Evolutionary conservation across 148 eudicot genomes (phyloP), one percentile per base, ranked within the genome.

Genomic region (Camellia lanceoleosa): DNA sequence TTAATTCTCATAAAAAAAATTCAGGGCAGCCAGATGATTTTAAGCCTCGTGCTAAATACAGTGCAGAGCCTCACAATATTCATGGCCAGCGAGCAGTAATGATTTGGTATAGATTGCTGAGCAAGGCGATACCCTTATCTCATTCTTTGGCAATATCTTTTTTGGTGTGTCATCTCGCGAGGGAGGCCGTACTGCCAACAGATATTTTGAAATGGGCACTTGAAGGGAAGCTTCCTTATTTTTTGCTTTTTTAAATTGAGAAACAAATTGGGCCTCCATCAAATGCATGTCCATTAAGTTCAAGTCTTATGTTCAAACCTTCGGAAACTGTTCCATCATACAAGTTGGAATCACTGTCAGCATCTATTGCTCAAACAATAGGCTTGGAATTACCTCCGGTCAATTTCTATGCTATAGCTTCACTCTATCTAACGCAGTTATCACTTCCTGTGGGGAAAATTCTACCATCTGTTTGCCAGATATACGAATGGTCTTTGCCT

Each of bases 401-500:
- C 49, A 93, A 93, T 87, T 93, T 92, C 68, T 81, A 83, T 83
- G 83, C 87, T 16, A 91, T 96, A 83, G 93, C 97, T 82, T 84
- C 87, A 0, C 90, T 95, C 18, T 93, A 84, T 83, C 77, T 92
- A 67, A 82, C 62, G 23, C 87, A 87, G 64, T 85, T 93, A 71
- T 85, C 87, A 15, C 92, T 95, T 83, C 90, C 97, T 18, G 84
- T 84, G 46, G 86, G 70, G 38, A 88, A 87, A 81, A 86, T 95
- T 80, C 89, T 92, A 79, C 92, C 94, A 64, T 86, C 82, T 60
- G 92, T 94, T n/a, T 89, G 88, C 78, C 86, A 81, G 68, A 79
- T 93, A 75, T 87, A 83, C 60, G 97, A 91, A 77, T 96, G 99
- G 99, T 92, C 92, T 11, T 87, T 87, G 92, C 97, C 99, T 81